A percentile compares a stretch with the other conserved stretches of the same genome.
Evolutionary conservation across 305 asterid genomes (phyloP).

Genomic region (Fraxinus floribunda): DNA sequence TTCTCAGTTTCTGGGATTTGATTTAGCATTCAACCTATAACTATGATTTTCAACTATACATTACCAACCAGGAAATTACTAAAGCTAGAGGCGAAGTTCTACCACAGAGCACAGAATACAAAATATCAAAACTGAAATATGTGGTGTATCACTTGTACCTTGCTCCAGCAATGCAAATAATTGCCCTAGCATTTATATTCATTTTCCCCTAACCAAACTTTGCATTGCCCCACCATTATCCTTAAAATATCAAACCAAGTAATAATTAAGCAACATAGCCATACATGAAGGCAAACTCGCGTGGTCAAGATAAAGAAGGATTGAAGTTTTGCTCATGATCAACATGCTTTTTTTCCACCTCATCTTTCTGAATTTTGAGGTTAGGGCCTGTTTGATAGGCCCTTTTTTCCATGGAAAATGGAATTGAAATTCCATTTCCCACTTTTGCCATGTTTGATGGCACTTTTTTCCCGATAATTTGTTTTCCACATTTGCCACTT

Average conservation of each 20-base stretch:
- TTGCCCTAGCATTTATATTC: neutral
- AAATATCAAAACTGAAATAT: neutral
- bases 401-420: too few relatives aligned
- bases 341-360: neutral
- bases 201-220: neutral
- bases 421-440: too few relatives aligned
- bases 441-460: too few relatives aligned
- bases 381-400: neutral
- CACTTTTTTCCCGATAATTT: too few relatives aligned
- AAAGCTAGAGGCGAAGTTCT: neutral
- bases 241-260: neutral
- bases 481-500: too few relatives aligned
- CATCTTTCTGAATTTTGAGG: neutral
- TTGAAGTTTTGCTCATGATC: neutral
- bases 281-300: neutral
- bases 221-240: neutral
- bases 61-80: neutral
- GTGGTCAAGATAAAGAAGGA: neutral
- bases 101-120: neutral
- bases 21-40: neutral
- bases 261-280: neutral
- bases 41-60: neutral
- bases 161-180: neutral
- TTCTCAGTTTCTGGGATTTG: neutral
- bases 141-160: neutral